Base-by-base conservation (phyloP, 2,329 filamentous ascomycete species). In the Nemania serpens region DNA sequence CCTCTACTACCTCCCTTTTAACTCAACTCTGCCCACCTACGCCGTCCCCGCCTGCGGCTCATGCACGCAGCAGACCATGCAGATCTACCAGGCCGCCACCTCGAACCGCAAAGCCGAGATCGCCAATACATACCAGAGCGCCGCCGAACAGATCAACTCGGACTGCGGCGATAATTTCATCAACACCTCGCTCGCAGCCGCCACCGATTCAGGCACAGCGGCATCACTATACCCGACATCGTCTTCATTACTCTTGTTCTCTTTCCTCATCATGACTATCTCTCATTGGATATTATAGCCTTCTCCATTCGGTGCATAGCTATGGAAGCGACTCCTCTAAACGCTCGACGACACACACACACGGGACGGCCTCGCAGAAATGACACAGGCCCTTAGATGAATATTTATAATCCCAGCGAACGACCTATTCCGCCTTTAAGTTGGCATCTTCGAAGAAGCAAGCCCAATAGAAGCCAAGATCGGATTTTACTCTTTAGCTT, bases 1-100 rank as follows among this genome's bases (percentile, higher is more conserved):
- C 71, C 83, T 95, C 37, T 99, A 97, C 78, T 94, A 90, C 70
- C 80, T 98, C 2, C 91, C 93, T 0, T 82, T 96, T 57, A 95
- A 95, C 61, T 82, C 88, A 42, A 75, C 81, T 0, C 78, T 97
- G 12, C 91, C 91, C 0, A 81, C 79, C 13, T 83, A 83, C 20
- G 85, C 88, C 25, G 80, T 82, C n/a, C 91, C 93, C 0, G 86
- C 83, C 1, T 99, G 95, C 78, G 88, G 85, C 68, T 78, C 78
- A 42, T 98, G 95, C 74, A 81, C 95, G 45, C 82, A 88, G 70
- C 81, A 91, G 62, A 94, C 91, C 4, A 96, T 98, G 92, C 82
- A 82, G 25, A 84, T 96, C 17, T 97, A 90, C 75, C 87, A 90
- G 55, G 76, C 84, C 0, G 89, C 88, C 33, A 87, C 91, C 0